phyloP scores from a whole-genome alignment of 495 filamentous ascomycete genomes.

The Daldinia concentrica region DNA sequence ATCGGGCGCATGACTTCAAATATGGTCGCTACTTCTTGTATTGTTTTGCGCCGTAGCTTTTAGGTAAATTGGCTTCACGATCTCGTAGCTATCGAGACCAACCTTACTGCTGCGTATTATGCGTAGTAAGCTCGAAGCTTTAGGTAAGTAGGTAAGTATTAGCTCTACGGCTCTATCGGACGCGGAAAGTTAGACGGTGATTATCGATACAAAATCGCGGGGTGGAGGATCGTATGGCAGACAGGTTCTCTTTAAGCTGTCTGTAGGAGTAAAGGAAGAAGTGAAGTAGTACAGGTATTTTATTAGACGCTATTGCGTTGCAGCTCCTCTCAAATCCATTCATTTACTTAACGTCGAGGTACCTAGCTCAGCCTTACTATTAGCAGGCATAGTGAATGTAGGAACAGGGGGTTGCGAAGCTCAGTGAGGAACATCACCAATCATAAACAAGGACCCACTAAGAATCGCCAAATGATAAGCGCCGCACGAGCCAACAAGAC shows the following conservation, averaged over 20 bases:
- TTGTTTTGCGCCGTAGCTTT: conserved; percentile 11
- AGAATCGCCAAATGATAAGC: conserved; percentile 17
- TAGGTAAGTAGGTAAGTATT: background rate
- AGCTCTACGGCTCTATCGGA: conserved; percentile 20
- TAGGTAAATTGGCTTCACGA: background rate
- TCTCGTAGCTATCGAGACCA: background rate
- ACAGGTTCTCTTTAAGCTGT: conserved; percentile 7
- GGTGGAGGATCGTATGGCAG: background rate
- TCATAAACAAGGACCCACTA: conserved; percentile 5
- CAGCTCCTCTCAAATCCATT: conserved; percentile 22
- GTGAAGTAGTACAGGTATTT: conserved; percentile 7
- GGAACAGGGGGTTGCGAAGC: conserved; percentile 1
- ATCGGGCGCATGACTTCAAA: conserved; percentile 51
- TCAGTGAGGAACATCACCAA: conserved; percentile 16
- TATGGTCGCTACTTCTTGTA: background rate
- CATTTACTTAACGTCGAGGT: conserved; percentile 3
- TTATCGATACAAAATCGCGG: conserved; percentile 10
- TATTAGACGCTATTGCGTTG: conserved; percentile 29
- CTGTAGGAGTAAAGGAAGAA: conserved; percentile 3
- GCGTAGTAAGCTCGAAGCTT: conserved; percentile 35
- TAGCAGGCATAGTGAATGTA: conserved; percentile 17
- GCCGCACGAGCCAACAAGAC: conserved; percentile 23
- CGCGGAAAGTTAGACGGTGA: background rate
- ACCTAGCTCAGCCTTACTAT: conserved; percentile 41
- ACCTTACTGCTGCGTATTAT: conserved; percentile 20